Percentiles rank a stretch among this genome's conserved stretches.
Conservation (phyloP, 306 rosid genomes). For the Lablab purpureus region DNA sequence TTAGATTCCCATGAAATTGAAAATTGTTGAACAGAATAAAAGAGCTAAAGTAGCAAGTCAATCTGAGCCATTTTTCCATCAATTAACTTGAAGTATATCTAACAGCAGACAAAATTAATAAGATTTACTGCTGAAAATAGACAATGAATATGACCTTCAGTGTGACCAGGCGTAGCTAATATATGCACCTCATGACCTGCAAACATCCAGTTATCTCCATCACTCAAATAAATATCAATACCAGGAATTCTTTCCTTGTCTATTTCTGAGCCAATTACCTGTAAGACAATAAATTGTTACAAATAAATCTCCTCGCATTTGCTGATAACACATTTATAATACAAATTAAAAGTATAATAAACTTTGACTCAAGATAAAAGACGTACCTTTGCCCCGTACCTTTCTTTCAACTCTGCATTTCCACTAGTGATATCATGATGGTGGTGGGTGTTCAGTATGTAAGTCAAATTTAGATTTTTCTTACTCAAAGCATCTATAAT, state of each 20-base stretch:
- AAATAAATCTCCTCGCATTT: slow-evolving; percentile 31
- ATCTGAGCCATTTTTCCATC: background rate
- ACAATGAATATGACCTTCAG: slow-evolving; percentile 68
- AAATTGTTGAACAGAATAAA: slow-evolving; percentile 20
- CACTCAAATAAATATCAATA: slow-evolving; percentile 83
- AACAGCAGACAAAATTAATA: slow-evolving; percentile 18
- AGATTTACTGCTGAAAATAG: slow-evolving; percentile 34
- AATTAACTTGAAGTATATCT: background rate
- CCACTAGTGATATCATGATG: slow-evolving; percentile 96
- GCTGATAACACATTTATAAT: slow-evolving; percentile 19
- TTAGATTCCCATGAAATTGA: slow-evolving; percentile 12
- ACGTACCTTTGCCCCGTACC: slow-evolving; percentile 76
- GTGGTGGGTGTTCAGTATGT: slow-evolving; percentile 92
- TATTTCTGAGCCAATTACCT: slow-evolving; percentile 92
- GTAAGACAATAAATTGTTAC: slow-evolving; percentile 34
- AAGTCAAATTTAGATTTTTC: slow-evolving; percentile 87
- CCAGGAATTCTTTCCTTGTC: slow-evolving; percentile 90
- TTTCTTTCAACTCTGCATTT: slow-evolving; percentile 86
- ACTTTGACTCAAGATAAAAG: slow-evolving; percentile 20
- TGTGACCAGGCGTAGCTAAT: slow-evolving; percentile 96
- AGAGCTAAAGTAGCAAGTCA: slow-evolving; percentile 16
- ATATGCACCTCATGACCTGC: slow-evolving; percentile 95
- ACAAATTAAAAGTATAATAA: background rate
- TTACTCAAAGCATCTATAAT: slow-evolving; percentile 79
- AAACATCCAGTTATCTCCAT: slow-evolving; percentile 99